A percentile compares a stretch with the other conserved stretches of the same genome.
Evolutionary conservation across 805 yeast species (phyloP).

Genomic region (Cyberlindnera euphorbiae): DNA sequence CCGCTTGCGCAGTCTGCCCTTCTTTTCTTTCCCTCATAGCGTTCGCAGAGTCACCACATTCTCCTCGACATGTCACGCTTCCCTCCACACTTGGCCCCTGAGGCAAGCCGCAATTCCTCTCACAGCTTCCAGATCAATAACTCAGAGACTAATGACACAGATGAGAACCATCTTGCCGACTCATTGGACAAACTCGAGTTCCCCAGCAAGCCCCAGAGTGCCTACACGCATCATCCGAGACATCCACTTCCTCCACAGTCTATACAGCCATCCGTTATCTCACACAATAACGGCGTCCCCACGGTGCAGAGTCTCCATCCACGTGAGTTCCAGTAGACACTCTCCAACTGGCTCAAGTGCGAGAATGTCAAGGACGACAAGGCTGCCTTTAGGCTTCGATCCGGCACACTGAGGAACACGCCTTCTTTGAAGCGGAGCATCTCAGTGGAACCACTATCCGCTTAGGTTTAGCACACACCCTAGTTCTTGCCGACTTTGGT

Average conservation of each 20-base stretch:
- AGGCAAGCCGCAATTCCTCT: constrained; percentile 1
- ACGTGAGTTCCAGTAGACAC: constrained; percentile 1
- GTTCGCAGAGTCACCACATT: too few species aligned
- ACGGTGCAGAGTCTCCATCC: constrained; percentile 6
- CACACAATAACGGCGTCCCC: constrained; percentile 4
- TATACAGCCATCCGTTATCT: constrained; percentile 6
- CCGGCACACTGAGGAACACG: not conserved
- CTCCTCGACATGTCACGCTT: constrained; percentile 6
- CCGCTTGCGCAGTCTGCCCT: too few species aligned
- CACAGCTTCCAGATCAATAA: constrained; percentile 3
- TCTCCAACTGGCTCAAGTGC: constrained; percentile 5
- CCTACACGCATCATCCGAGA: too few species aligned
- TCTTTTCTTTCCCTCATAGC: too few species aligned
- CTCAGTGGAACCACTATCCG: too few species aligned
- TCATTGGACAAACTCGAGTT: too few species aligned
- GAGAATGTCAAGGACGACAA: constrained; percentile 2
- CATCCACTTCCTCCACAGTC: too few species aligned
- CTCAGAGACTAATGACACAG: not conserved
- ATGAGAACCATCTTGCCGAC: constrained; percentile 4
- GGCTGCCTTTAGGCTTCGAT: not conserved
- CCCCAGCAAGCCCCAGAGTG: too few species aligned
- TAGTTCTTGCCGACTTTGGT: too few species aligned
- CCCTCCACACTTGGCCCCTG: constrained; percentile 2
- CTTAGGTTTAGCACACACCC: too few species aligned
- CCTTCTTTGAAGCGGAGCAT: too few species aligned